Percentiles rank a stretch among this genome's conserved stretches.
Conservation (phyloP, 805 yeast genomes). For the Saccharomyces eubayanus region DNA sequence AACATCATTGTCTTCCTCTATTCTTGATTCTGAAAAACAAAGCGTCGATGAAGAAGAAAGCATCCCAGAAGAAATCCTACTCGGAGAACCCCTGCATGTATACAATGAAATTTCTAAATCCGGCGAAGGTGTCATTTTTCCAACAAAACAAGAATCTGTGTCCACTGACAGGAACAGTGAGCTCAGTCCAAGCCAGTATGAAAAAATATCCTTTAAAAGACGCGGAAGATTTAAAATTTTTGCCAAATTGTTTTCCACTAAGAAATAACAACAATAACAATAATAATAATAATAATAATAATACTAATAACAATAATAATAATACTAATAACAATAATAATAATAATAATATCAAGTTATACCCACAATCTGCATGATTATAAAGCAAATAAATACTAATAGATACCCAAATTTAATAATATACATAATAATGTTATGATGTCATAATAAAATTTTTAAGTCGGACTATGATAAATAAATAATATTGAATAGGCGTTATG, state of each 20-base stretch:
- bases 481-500: background rate
- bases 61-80: background rate
- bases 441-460: slow-evolving; percentile 20
- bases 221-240: background rate
- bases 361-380: background rate
- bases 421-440: background rate
- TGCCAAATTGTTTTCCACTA: background rate
- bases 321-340: background rate
- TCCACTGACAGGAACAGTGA: background rate
- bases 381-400: background rate
- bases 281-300: background rate
- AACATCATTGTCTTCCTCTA: background rate
- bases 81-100: background rate
- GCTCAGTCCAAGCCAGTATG: background rate
- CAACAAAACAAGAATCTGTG: background rate
- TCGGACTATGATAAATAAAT: slow-evolving; percentile 30
- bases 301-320: background rate
- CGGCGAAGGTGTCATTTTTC: background rate
- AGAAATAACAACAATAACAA: background rate
- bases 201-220: background rate
- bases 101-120: background rate
- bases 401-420: background rate
- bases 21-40: background rate
- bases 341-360: background rate
- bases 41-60: background rate